A percentile compares a stretch with the other conserved stretches of the same genome.
These are phyloP conservation scores for Candida quercuum DNA, from an alignment of 805 yeast species.

Conservation along the genomic window DNA sequence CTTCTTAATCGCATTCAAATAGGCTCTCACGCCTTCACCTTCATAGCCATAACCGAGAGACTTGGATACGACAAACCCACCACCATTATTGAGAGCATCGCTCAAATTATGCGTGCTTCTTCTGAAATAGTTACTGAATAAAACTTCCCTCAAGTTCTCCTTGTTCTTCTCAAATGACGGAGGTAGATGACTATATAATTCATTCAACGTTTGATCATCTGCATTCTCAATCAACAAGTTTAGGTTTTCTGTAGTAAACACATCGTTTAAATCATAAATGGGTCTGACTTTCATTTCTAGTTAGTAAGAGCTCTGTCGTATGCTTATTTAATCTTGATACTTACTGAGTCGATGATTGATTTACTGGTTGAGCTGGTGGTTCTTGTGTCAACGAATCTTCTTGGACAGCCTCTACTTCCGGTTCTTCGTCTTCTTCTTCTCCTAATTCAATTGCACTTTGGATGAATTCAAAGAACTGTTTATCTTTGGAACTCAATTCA, in stretches of 20 bases:
- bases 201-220: conserved; percentile 29
- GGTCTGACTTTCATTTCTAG: conserved; percentile 12
- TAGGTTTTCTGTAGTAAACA: conserved; percentile 12
- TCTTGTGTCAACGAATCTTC: background rate
- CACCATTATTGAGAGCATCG: conserved; percentile 38
- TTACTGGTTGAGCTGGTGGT: background rate
- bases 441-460: conserved; percentile 40
- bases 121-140: conserved; percentile 44
- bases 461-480: conserved; percentile 41
- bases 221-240: conserved; percentile 11
- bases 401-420: conserved; percentile 13
- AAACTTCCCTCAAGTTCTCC: conserved; percentile 34
- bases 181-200: conserved; percentile 37
- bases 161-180: conserved; percentile 32
- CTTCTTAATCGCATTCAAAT: conserved; percentile 37
- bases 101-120: conserved; percentile 37
- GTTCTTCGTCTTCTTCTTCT: conserved; percentile 30
- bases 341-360: conserved; percentile 1
- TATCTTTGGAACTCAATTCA: conserved; percentile 56
- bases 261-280: conserved; percentile 15
- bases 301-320: conserved; percentile 4
- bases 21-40: conserved; percentile 53
- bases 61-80: conserved; percentile 44
- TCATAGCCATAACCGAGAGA: conserved; percentile 42
- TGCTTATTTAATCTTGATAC: too few relatives aligned